Evolutionary conservation across 495 filamentous ascomycete species (phyloP).

Genomic region (Penicillium malachiteum): DNA sequence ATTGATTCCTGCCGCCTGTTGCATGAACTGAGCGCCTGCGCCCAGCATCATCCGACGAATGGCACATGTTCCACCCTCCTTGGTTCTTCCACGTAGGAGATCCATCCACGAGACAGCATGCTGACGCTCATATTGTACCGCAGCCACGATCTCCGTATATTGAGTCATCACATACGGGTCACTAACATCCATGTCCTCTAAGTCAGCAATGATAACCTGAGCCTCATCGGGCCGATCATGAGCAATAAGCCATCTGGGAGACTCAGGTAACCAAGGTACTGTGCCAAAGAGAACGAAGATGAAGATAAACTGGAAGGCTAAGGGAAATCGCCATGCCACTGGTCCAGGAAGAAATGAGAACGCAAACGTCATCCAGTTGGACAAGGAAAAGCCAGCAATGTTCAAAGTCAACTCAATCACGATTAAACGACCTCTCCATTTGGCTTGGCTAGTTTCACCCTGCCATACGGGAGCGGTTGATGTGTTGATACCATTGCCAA

Average conservation of each 20-base stretch:
- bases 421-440: conserved; percentile 55
- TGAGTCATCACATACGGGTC: conserved; percentile 41
- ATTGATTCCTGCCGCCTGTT: conserved; percentile 43
- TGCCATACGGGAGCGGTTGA: conserved; percentile 60
- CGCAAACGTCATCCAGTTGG: conserved; percentile 17
- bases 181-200: conserved; percentile 38
- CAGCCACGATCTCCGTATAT: conserved; percentile 31
- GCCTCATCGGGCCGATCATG: conserved; percentile 41
- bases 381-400: conserved; percentile 38
- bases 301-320: conserved; percentile 51
- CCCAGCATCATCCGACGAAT: conserved; percentile 42
- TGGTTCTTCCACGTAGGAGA: conserved; percentile 26
- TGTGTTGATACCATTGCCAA: not conserved
- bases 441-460: conserved; percentile 54
- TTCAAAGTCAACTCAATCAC: conserved; percentile 57
- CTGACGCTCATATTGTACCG: conserved; percentile 10
- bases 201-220: conserved; percentile 40
- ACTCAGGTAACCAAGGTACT: conserved; percentile 49
- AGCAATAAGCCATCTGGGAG: conserved; percentile 41
- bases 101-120: conserved; percentile 5
- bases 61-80: conserved; percentile 23
- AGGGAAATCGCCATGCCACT: conserved; percentile 44
- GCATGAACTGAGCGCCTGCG: conserved; percentile 45
- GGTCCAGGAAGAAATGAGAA: conserved; percentile 39
- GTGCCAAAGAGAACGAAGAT: conserved; percentile 42